Conservation (phyloP, 176 grass and related monocot genomes). For the Microstegium vimineum region DNA sequence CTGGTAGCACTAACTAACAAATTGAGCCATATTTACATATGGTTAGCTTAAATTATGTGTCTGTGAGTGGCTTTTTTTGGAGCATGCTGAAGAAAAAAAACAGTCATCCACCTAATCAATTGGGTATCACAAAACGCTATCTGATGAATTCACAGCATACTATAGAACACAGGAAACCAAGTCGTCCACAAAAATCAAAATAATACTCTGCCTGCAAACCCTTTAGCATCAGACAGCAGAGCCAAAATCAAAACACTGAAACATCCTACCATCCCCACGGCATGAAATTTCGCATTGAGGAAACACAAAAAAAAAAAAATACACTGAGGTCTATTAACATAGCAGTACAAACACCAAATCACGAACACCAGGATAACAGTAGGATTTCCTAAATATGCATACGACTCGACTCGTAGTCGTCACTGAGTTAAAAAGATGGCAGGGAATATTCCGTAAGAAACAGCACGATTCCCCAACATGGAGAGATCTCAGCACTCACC, state of each 20-base stretch:
- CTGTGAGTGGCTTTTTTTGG: not conserved
- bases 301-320: not conserved
- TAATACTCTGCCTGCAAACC: not conserved
- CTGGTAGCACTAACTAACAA: not conserved
- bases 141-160: not conserved
- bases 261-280: not conserved
- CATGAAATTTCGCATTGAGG: not conserved
- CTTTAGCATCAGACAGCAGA: not conserved
- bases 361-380: not conserved
- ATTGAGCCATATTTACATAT: not conserved
- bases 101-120: not conserved
- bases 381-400: too few species aligned
- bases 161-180: not conserved
- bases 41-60: not conserved
- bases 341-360: not conserved
- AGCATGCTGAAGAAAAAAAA: not conserved
- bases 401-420: too few species aligned
- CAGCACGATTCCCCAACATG: not conserved
- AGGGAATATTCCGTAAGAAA: not conserved
- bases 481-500: slow-evolving; percentile 46
- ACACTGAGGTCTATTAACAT: not conserved
- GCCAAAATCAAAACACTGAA: not conserved
- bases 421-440: not conserved
- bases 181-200: not conserved
- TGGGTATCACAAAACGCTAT: not conserved